phyloP scores from a whole-genome alignment of 345 rosid genomes.

The Isatis tinctoria region DNA sequence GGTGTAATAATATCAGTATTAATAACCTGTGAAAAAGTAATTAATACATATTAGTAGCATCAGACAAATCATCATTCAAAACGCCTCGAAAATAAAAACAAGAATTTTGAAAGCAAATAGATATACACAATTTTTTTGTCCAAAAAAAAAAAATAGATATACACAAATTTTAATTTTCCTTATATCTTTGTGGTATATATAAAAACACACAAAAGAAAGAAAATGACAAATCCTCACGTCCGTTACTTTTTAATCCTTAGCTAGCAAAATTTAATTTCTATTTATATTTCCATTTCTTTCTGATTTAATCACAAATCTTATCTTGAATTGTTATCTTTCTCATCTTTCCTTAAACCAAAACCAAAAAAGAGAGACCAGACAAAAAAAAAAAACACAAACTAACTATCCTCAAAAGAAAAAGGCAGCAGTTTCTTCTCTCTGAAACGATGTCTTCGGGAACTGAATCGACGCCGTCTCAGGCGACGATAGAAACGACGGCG shows the following conservation, averaged over 20 bases:
- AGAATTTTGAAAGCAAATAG: conserved; percentile 1
- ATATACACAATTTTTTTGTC: too few species aligned
- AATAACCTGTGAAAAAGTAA: conserved; percentile 22
- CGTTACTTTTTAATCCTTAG: conserved; percentile 51
- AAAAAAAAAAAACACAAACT: not conserved
- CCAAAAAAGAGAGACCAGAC: conserved; percentile 28
- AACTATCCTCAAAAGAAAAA: not conserved
- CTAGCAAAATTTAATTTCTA: conserved; percentile 28
- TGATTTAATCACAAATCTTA: conserved; percentile 38
- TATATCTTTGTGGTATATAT: conserved; percentile 18
- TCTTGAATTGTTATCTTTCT: conserved; percentile 30
- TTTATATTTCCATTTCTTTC: conserved; percentile 25
- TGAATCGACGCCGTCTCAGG: conserved; percentile 32
- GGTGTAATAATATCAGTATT: conserved; percentile 27
- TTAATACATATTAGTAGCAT: conserved; percentile 16
- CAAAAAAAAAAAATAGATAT: conserved; percentile 1
- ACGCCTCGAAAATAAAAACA: conserved; percentile 34
- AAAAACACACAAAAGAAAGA: conserved; percentile 29
- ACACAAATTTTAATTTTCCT: not conserved
- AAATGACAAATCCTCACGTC: conserved; percentile 65
- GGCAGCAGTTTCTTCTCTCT: not conserved
- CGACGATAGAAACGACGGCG: conserved; percentile 35
- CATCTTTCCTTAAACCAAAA: conserved; percentile 31
- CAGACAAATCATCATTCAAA: conserved; percentile 32
- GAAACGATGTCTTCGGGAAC: conserved; percentile 38